Base-by-base conservation (phyloP, 2,329 filamentous ascomycete species). In the Scopulariopsis brevicaulis region DNA sequence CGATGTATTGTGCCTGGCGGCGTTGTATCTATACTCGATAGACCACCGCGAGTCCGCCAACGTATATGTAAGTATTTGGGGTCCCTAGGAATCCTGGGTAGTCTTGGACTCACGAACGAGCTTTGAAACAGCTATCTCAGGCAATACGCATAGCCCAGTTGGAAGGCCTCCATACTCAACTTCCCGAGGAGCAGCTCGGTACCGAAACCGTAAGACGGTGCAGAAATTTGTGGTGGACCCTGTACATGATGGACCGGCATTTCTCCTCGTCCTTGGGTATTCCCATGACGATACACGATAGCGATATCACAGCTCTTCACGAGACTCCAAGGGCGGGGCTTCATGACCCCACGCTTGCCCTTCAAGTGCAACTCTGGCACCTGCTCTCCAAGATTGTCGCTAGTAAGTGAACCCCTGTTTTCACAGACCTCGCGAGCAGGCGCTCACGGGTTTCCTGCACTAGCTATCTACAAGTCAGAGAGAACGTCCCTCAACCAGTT, bases 391-490 rank as follows among this genome's bases (percentile, higher is more conserved):
- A 46, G 40, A 46, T 46, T n/a, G 40, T 46, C 18, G 40, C 40
- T 3, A 46, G 40, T 46, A 46, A 46, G 40, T 46, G 18, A 3
- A 18, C 4, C 14, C 14, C 18, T 2, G 40, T 15, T n/a, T 6
- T 46, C 40, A n/a, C n/a, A n/a, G 40, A 7, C 18, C 18, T 18
- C n/a, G 14, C 40, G 40, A 46, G 40, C 2, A 7, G 6, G 7
- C n/a, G 15, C 40, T n/a, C 18, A 46, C 40, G 14, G 40, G 11
- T n/a, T 46, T 46, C 12, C n/a, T 46, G 2, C 40, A 46, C 40
- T 46, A 74, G 70, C 66, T 14, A 63, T 74, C 0, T 74, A 73
- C 43, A 70, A 68, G 34, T 65, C 65, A 0, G 65, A 68, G 24
- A 69, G 68, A 57, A 72, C 69, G 1, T 64, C 67, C 0, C 63